Evolutionary conservation across 228 moss, liverwort and hornwort genomes (phyloP), one percentile per base, ranked within the genome.

Genomic region (Sphagnum magellanicum): DNA sequence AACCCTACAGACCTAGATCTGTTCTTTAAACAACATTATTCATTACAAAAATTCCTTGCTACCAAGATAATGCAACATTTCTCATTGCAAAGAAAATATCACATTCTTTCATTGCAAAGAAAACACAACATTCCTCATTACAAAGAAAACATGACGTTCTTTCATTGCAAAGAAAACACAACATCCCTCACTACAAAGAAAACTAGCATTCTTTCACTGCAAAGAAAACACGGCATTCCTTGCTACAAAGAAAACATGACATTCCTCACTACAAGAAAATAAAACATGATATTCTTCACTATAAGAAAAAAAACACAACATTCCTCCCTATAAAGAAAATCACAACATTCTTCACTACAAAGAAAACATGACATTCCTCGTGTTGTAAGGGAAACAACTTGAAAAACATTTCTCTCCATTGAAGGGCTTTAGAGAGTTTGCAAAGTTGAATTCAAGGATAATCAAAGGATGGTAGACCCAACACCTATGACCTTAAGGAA

Each of bases 401-500:
- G 53, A 7, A 7, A 1, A 55, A 55, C 1, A 55, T 55, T 7
- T 7, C 9, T 7, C 0, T 7, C 7, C 7, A 55, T 7, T 7
- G 12, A 12, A 55, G 1, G 1, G 1, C 1, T 55, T 7, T 1
- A 7, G 0, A 7, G 53, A 32, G 53, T 7, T 55, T 55, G 53
- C 53, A 1, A 0, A 1, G 1, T 12, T 55, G 53, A 7, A 55
- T 12, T 62, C 11, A 10, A n/a, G 16, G 15, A 62, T 6, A 66
- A 16, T 4, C 5, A n/a, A 32, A 50, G 61, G 14, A 72, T 32
- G 32, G 1, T 32, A 32, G 32, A 32, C 1, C 32, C 1, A 73
- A 60, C 10, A 83, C 87, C 83, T 81, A 83, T 87, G 60, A 78
- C n/a, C 70, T 67, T 87, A 83, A 6, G 87, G 83, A 13, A 81